Evolutionary conservation across 257 asterid genomes (phyloP).

Genomic region (Nicotiana knightiana): DNA sequence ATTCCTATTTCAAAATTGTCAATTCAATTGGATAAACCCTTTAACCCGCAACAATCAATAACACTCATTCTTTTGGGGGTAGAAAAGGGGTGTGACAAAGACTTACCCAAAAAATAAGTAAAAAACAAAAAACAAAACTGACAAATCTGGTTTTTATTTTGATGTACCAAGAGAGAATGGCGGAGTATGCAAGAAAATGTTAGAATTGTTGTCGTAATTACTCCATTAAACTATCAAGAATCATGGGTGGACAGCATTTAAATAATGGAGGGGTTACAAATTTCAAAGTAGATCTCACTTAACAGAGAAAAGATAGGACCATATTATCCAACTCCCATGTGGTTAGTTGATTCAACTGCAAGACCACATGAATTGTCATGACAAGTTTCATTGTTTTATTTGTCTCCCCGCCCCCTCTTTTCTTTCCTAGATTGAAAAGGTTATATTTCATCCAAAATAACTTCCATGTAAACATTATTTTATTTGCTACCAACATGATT

Average conservation of each 20-base stretch:
- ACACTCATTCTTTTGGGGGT: no score
- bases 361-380: neutral
- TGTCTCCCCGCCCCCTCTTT: no score
- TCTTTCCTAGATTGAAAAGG: neutral
- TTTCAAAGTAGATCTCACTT: slow-evolving; percentile 30
- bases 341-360: slow-evolving; percentile 4
- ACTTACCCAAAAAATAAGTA: no score
- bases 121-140: no score
- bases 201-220: neutral
- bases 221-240: neutral
- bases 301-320: slow-evolving; percentile 7
- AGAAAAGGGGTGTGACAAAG: no score
- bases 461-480: neutral
- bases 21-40: no score
- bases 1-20: no score
- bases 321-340: slow-evolving; percentile 27
- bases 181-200: neutral
- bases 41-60: no score
- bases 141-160: neutral
- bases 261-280: slow-evolving; percentile 3
- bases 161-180: neutral
- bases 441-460: neutral
- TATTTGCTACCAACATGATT: neutral
- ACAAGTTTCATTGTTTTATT: neutral
- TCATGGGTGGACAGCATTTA: neutral